Percentiles rank a stretch among this genome's conserved stretches.
Evolutionary conservation across 345 rosid species (phyloP).

Genomic region (Mallotus nudiflorus): DNA sequence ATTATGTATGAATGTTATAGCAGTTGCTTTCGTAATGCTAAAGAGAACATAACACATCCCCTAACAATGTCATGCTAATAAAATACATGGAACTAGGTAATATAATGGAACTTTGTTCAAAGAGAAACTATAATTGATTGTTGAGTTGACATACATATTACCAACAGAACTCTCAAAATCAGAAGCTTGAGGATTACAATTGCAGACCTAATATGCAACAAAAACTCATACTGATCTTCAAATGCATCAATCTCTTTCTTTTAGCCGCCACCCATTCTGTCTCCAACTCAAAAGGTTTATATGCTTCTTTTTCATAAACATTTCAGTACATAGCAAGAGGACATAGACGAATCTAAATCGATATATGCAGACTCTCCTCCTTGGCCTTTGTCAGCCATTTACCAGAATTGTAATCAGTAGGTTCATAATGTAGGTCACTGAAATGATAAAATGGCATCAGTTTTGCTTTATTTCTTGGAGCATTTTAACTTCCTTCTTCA

Average conservation of each 20-base stretch:
- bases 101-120: background rate
- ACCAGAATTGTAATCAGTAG: background rate
- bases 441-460: slow-evolving; percentile 23
- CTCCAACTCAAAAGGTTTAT: slow-evolving; percentile 10
- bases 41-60: too few species aligned
- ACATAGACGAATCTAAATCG: slow-evolving; percentile 15
- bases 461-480: slow-evolving; percentile 61
- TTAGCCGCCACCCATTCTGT: slow-evolving; percentile 7
- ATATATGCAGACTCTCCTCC: too few species aligned
- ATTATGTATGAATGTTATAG: too few species aligned
- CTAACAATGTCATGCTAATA: too few species aligned
- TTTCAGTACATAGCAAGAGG: slow-evolving; percentile 8
- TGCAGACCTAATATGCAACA: slow-evolving; percentile 24
- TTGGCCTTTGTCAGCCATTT: slow-evolving; percentile 9
- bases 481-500: slow-evolving; percentile 40
- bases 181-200: slow-evolving; percentile 19
- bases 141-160: slow-evolving; percentile 16
- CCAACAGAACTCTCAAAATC: slow-evolving; percentile 14
- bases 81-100: too few species aligned
- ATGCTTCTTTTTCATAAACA: slow-evolving; percentile 7
- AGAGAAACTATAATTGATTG: slow-evolving; percentile 6
- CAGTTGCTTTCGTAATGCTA: too few species aligned
- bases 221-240: slow-evolving; percentile 9
- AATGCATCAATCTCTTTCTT: background rate
- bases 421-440: slow-evolving; percentile 3